Conservation (phyloP, 345 rosid genomes). For the Citrus cavaleriei region DNA sequence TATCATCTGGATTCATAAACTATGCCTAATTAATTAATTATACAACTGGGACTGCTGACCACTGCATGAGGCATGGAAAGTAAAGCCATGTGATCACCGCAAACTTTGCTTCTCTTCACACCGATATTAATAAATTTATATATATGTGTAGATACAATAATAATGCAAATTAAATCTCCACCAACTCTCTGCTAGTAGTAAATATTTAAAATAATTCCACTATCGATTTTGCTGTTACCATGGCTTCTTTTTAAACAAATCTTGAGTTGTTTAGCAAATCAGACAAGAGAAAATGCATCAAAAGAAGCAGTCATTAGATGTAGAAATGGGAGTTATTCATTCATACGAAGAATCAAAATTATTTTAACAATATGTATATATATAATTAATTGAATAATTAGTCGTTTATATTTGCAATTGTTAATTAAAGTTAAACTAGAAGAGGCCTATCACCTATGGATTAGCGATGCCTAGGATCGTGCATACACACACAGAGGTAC, state of each 20-base stretch:
- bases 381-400: conserved; percentile 7
- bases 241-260: background rate
- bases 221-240: background rate
- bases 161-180: background rate
- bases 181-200: background rate
- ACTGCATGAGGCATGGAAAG: background rate
- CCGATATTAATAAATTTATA: no score
- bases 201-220: background rate
- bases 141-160: no score
- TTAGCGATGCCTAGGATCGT: conserved; percentile 47
- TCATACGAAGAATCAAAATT: background rate
- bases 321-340: background rate
- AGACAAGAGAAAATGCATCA: conserved; percentile 14
- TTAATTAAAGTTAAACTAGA: background rate
- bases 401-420: background rate
- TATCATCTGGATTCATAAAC: background rate
- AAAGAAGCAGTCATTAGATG: conserved; percentile 7
- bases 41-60: background rate
- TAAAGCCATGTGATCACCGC: conserved; percentile 28
- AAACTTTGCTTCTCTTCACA: conserved; percentile 14
- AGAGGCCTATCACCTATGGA: conserved; percentile 26
- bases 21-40: background rate
- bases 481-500: conserved; percentile 15
- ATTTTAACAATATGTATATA: background rate
- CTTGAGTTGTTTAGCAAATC: background rate